Evolutionary conservation across 2,329 filamentous ascomycete genomes (phyloP).

Genomic region (Venturia pyrina): DNA sequence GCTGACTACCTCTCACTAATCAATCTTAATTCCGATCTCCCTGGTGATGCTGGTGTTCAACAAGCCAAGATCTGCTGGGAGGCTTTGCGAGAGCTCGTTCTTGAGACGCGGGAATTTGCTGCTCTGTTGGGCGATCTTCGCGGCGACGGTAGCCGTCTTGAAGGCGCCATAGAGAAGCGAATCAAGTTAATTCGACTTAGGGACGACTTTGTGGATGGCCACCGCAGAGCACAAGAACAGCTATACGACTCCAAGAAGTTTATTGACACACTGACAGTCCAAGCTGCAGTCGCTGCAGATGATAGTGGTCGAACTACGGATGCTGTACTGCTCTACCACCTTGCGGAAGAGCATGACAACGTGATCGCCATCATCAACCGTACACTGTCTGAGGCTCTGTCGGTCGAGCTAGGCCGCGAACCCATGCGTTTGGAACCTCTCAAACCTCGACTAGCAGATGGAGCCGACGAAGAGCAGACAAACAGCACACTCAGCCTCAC

Average conservation of each 20-base stretch:
- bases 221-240: conserved; percentile 21
- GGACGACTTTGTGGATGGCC: conserved; percentile 4
- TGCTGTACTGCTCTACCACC: conserved; percentile 85
- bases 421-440: conserved; percentile 69
- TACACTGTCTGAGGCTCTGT: conserved; percentile 79
- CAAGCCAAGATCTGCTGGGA: conserved; percentile 83
- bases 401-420: conserved; percentile 74
- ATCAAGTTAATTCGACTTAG: conserved; percentile 57
- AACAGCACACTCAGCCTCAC: conserved; percentile 56
- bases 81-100: conserved; percentile 80
- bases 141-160: conserved; percentile 73
- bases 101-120: conserved; percentile 96
- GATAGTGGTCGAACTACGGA: conserved; percentile 90
- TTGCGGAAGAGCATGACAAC: conserved; percentile 89
- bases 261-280: conserved; percentile 81
- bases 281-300: conserved; percentile 85
- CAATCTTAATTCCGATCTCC: conserved; percentile 79
- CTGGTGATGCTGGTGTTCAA: conserved; percentile 60
- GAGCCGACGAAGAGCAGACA: conserved; percentile 21
- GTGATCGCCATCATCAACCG: conserved; percentile 88
- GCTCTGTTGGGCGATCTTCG: conserved; percentile 86
- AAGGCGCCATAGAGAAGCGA: conserved; percentile 79
- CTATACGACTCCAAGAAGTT: conserved; percentile 74
- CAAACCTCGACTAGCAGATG: conserved; percentile 52
- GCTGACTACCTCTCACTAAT: conserved; percentile 90